Evolutionary conservation across 2,329 filamentous ascomycete genomes (phyloP), one percentile per base, ranked within the genome.

Genomic region (Clonostachys rosea): DNA sequence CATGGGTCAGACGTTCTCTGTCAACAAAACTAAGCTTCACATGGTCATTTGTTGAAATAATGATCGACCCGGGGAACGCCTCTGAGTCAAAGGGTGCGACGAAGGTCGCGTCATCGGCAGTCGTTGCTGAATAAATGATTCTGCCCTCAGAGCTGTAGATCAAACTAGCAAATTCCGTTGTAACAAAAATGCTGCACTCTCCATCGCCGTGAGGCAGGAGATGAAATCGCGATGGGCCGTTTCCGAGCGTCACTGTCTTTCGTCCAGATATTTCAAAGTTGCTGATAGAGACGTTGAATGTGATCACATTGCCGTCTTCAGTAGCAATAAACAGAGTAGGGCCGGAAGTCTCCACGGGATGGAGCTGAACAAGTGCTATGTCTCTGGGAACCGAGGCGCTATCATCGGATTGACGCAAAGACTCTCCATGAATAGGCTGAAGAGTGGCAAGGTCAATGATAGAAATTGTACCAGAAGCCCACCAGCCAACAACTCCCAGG

Each of bases 71-170:
- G 0, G 91, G 90, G 59, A 89, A 99, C 3, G 87, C 87, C 55
- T 86, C 82, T 0, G 86, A 78, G 62, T 96, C 81, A 59, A 99
- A 95, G 0, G 87, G 79, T 50, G 89, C 94, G 6, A 97, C 84
- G 43, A 82, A 86, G 1, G 84, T 85, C 1, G 90, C 89, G 52
- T 91, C 86, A 51, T 96, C 89, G 4, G 91, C 90, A 12, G 92
- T 96, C 2, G 96, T 89, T 2, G 94, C 91, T 5, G 91, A 96
- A 68, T 95, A 99, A 1, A 96, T 83, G 39, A 96, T 86, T 18
- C 91, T 81, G 1, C 88, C 89, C 60, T 96, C 91, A 0, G 85
- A 84, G 9, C 87, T 88, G 61, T 99, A 96, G 43, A 99, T 96
- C 47, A 99, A 69, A 52, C 89, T 96, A 1, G 94, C 89, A 60